Base-by-base conservation (phyloP, 1,284 basidiomycete genomes). In the Moesziomyces parantarcticus region DNA sequence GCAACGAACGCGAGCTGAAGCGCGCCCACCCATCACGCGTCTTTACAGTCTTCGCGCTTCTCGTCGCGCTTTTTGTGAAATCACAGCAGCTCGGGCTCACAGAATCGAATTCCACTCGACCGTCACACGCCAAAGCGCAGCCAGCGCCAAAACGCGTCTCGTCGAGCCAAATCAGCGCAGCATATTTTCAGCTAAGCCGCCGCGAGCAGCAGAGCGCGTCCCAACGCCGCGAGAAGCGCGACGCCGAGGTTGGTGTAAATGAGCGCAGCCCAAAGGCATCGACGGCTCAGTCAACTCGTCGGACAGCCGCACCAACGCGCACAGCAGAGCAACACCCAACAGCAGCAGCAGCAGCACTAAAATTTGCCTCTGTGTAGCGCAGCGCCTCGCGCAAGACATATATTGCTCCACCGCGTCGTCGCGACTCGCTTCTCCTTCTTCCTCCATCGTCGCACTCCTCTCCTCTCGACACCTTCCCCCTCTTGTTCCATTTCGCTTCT, bases 361-460 rank as follows among this genome's bases (percentile, higher is more conserved):
- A 39, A 39, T 39, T 39, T 39, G 36, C 36, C 36, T 39, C 18
- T 36, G 34, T 18, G 34, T 7, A 39, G 36, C 36, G 11, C 36
- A 39, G 34, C 34, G 34, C 34, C 36, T n/a, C 16, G 36, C 18
- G 34, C 51, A 51, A 52, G 29, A 32, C 59, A 68, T 68, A 68
- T 68, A 68, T 62, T 67, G 55, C 59, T 62, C 55, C 52, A 51
- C 47, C 44, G 41, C 14, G 51, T 23, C n/a, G 50, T 42, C 43
- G 4, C 26, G 20, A 41, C 21, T 20, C 51, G 21, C 50, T 51
- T 58, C 8, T 54, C 48, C 59, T 62, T 58, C 65, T 54, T 50
- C 59, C 65, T 68, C 56, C 59, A 62, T 68, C 65, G 55, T 68
- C 65, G 59, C 59, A 50, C 55, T 50, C 42, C 50, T 54, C 44